These are phyloP conservation scores for Pyrus betulifolia DNA, from an alignment of 306 rosid species.

Conservation along the genomic window DNA sequence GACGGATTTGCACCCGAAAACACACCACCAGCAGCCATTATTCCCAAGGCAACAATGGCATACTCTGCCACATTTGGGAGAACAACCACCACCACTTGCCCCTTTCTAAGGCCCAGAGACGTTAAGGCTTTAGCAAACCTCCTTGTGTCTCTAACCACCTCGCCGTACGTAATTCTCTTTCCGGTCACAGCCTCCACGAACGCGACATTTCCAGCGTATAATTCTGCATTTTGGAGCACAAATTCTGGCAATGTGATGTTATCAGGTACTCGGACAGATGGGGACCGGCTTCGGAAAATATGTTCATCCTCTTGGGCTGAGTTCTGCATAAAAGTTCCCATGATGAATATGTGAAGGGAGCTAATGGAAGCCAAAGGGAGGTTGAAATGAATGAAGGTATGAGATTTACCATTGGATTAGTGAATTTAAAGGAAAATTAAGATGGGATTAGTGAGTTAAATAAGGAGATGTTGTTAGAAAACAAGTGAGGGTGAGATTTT, in stretches of 20 bases:
- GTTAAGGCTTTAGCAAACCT: slow-evolving; percentile 73
- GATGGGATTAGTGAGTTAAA: slow-evolving; percentile 29
- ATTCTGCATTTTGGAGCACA: slow-evolving; percentile 59
- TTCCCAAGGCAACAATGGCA: slow-evolving; percentile 67
- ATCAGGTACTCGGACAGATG: slow-evolving; percentile 54
- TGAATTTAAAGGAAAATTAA: slow-evolving; percentile 7
- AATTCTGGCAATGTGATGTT: slow-evolving; percentile 69
- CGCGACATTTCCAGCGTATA: slow-evolving; percentile 64
- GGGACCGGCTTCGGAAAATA: slow-evolving; percentile 48
- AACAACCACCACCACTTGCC: slow-evolving; percentile 67
- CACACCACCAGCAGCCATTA: slow-evolving; percentile 80
- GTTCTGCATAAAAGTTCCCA: slow-evolving; percentile 32
- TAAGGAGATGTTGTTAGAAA: slow-evolving; percentile 4
- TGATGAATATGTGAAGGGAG: slow-evolving; percentile 6
- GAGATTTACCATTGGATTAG: slow-evolving; percentile 14
- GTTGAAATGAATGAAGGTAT: background rate
- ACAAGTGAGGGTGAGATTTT: slow-evolving; percentile 23
- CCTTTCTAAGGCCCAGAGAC: slow-evolving; percentile 68
- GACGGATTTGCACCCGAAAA: slow-evolving; percentile 85
- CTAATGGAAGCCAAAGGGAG: slow-evolving; percentile 18
- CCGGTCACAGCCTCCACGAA: slow-evolving; percentile 77
- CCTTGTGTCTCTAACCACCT: slow-evolving; percentile 47
- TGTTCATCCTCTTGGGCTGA: slow-evolving; percentile 31
- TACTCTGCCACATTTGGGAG: slow-evolving; percentile 85
- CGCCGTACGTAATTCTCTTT: slow-evolving; percentile 49